Percentiles rank a stretch among this genome's conserved stretches.
Evolutionary conservation across 1,284 basidiomycete species (phyloP).

Genomic region (Wallemia mellicola): DNA sequence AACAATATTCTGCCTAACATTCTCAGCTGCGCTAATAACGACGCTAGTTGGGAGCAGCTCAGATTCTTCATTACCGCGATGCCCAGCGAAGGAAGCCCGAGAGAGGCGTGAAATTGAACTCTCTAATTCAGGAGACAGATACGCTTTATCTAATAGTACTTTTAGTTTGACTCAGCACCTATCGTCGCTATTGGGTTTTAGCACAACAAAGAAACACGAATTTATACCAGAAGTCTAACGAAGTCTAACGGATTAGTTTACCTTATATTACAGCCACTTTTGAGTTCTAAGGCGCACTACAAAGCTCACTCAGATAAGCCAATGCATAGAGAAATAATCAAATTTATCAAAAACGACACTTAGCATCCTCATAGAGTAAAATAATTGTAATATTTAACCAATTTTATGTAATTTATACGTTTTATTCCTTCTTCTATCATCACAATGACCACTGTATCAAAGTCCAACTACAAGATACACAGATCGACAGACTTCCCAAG

Average conservation of each 20-base stretch:
- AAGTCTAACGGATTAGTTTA: background rate
- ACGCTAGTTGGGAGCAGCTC: background rate
- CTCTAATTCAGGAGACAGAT: no score
- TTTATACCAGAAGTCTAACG: background rate
- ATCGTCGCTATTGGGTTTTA: background rate
- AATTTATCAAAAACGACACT: no score
- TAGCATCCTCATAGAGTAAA: no score
- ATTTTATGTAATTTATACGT: no score
- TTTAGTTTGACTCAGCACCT: no score
- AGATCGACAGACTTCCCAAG: conserved; percentile 26
- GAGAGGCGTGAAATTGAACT: background rate
- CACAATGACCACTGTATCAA: background rate
- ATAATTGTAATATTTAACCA: no score
- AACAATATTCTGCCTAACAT: background rate
- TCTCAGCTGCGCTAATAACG: background rate
- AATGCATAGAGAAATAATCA: no score
- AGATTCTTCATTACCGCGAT: background rate
- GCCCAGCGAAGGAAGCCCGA: background rate
- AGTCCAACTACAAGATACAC: background rate
- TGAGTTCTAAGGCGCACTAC: no score
- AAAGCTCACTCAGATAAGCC: no score
- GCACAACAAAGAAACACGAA: background rate
- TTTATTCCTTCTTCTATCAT: background rate
- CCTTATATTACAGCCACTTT: no score
- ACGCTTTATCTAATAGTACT: no score